Base-by-base conservation (phyloP, 169 alveolate genomes). In the Prorocentrum cordatum region DNA sequence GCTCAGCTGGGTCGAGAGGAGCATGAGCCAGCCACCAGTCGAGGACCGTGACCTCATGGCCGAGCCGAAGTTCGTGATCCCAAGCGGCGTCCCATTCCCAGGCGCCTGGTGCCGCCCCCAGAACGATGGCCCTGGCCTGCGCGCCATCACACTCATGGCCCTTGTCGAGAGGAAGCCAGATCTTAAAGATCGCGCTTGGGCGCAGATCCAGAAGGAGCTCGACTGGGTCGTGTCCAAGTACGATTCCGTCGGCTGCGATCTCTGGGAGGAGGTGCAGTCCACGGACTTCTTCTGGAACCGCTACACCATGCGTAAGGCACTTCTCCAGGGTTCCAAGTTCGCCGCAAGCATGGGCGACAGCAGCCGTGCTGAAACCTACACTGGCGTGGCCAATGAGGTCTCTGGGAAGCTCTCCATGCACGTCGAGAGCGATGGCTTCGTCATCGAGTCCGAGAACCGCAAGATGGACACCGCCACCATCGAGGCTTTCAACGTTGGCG, bases 81-180 rank as follows among this genome's bases (percentile, higher is more conserved):
- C 86, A 1, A 39, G 54, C 20, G 86, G 86, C 58, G 54, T 72
- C 27, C 86, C 86, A 6, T 75, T 12, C 86, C 50, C 86, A 1
- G 86, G 86, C 27, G 86, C 58, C 29, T 75, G 86, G 86, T 75
- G 86, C 32, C 86, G 86, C 20, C 86, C 86, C 3, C 86, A 75
- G 47, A 75, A 75, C 39, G 86, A 75, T n/a, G 86, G 61, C 20
- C 86, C 86, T 14, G 66, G 66, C 20, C 72, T 75, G 24, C 86
- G 86, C 31, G 14, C 86, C 86, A 54, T 75, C 72, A 75, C 86
- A 1, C 38, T 42, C 61, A 54, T 75, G 86, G 71, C 86, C 27
- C 54, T 33, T 16, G 86, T 72, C 3, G 42, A 12, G 27, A 16
- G 33, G 72, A 75, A 75, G 59, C 86, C 86, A 6, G 31, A 22